Evolutionary conservation across 2,329 filamentous ascomycete species (phyloP), one percentile per base, ranked within the genome.

Genomic region (Cercospora zeae-maydis): DNA sequence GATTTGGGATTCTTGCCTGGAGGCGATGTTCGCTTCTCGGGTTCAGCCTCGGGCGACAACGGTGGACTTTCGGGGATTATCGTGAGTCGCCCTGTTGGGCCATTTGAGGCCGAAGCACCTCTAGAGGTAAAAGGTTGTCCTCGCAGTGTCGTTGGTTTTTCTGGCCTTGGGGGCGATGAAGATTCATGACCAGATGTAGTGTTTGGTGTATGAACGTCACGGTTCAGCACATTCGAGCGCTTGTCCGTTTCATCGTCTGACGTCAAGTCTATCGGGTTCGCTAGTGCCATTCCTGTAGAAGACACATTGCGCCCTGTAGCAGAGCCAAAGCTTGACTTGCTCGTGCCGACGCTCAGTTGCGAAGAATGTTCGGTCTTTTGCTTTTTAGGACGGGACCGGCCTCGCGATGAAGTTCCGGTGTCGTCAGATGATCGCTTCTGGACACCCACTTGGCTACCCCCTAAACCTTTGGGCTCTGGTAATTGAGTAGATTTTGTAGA

Each of bases 1-100:
- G 9, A 21, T 21, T 24, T 10, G 2, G 19, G 6, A 45, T 1
- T 45, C 19, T 45, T 1, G 7, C 16, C 39, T 21, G 39, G 39
- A 16, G 16, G 19, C 39, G 39, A 21, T 45, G 9, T 45, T 1
- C 16, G 39, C 19, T 16, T 21, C 16, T 45, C 39, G 21, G 11
- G 1, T 4, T 4, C 13, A 45, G 39, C 39, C 14, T 31, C 21
- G 34, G 58, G 51, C 24, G 51, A 61, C 21, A 61, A 4, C 9
- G 49, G 58, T 10, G 58, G 58, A 39, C 51, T 61, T 55, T 61
- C 58, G 19, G 51, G 51, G 7, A 61, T 45, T 21, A 49, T 61
- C 8, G 58, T 47, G 11, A 24, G 58, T 24, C 58, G 58, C 30
- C 47, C 36, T 52, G n/a, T 52, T 19, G 19, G 39, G 16, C 10